Evolutionary conservation across 345 rosid genomes (phyloP).

Genomic region (Durio zibethinus): DNA sequence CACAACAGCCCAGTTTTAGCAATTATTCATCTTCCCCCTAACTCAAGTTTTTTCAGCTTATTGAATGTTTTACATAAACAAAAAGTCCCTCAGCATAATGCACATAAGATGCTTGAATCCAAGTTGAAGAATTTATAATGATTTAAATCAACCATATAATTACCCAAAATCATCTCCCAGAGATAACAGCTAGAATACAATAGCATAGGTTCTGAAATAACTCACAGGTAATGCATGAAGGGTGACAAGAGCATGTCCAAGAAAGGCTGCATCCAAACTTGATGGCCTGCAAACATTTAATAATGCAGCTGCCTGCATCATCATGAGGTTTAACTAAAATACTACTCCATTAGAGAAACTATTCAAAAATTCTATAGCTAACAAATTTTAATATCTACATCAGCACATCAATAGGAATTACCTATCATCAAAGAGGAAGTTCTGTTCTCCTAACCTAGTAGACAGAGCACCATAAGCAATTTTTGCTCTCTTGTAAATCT

Average conservation of each 20-base stretch:
- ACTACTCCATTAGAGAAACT: neutral
- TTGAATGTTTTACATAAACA: neutral
- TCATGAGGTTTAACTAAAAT: neutral
- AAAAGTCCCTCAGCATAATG: neutral
- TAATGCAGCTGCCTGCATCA: neutral
- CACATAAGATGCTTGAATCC: neutral
- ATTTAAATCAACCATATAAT: constrained; percentile 2
- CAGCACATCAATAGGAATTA: constrained; percentile 25
- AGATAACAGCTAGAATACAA: neutral
- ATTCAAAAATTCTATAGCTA: neutral
- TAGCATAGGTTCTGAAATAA: constrained; percentile 11
- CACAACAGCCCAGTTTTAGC: neutral
- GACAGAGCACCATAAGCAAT: constrained; percentile 79
- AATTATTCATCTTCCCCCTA: neutral
- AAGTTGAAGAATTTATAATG: neutral
- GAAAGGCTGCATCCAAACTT: constrained; percentile 77
- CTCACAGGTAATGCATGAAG: constrained; percentile 87
- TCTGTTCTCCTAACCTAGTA: constrained; percentile 64
- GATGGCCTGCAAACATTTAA: constrained; percentile 60
- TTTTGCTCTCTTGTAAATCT: constrained; percentile 76
- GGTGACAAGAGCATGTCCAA: constrained; percentile 63
- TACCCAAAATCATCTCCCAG: neutral
- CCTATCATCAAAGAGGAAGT: constrained; percentile 75
- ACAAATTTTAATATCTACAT: neutral
- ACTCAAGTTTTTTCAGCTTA: neutral